Evolutionary conservation across 2,329 filamentous ascomycete genomes (phyloP), one percentile per base, ranked within the genome.

Genomic region (Laburnicola sp.): DNA sequence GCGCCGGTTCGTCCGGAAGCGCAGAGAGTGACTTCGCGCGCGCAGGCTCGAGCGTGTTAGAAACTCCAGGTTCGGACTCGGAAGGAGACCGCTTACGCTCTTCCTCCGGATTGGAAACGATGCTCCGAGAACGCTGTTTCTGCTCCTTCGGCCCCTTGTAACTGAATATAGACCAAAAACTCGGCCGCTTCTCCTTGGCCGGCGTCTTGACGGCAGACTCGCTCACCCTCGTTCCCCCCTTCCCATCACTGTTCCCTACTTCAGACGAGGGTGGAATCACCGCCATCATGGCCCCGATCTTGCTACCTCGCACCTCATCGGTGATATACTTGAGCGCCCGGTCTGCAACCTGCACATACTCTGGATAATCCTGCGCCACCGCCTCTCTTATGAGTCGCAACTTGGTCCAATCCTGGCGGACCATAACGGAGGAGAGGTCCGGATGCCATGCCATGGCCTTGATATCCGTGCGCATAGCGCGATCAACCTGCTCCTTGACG

Each of bases 381-480:
- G 74, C 72, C 50, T 77, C 74, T n/a, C 71, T 64, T 28, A 79
- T 70, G 6, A 79, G 64, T 16, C 66, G 60, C n/a, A 79, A 59
- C 59, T 78, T 78, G 37, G 70, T 67, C 69, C 66, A 71, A 32
- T 73, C 70, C 22, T 65, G 58, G 34, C 62, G 57, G 4, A 71
- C 63, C 8, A 63, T 39, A 8, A 65, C 61, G 0, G 64, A 64
- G 7, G 70, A 69, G 6, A 74, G 66, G 45, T 78, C 76, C 2
- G 77, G 68, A 58, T 79, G 76, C 76, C 76, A 79, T n/a, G 75
- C 76, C 62, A 79, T 74, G 9, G 72, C 70, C 32, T 71, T 71
- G 49, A 79, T 77, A 45, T 79, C 76, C 53, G 73, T 72, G 31
- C 71, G 66, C 60, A 75, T 74, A 9, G 70, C 76, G 9, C 73